A percentile compares a stretch with the other conserved stretches of the same genome.
Conservation (phyloP, 2,329 filamentous ascomycete genomes). For the Emergomyces orientalis region DNA sequence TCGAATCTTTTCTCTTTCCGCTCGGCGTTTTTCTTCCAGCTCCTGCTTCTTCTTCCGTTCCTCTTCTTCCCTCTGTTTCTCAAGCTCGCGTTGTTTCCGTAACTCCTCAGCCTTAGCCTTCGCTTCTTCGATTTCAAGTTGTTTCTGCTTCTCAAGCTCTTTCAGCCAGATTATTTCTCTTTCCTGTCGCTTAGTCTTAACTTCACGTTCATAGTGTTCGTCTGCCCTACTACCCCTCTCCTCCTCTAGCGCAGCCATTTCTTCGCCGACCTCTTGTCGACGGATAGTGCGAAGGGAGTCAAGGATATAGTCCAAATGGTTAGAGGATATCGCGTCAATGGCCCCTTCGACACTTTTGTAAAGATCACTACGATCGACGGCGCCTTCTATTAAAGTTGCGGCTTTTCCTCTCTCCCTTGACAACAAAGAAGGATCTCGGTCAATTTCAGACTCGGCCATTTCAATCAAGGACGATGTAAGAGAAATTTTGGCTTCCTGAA, state of each 20-base stretch:
- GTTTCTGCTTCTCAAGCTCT: slow-evolving; percentile 40
- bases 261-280: slow-evolving; percentile 49
- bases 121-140: slow-evolving; percentile 41
- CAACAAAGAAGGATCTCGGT: slow-evolving; percentile 51
- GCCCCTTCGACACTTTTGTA: slow-evolving; percentile 50
- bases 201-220: slow-evolving; percentile 49
- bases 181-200: slow-evolving; percentile 43
- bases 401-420: slow-evolving; percentile 54
- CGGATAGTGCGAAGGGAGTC: slow-evolving; percentile 49
- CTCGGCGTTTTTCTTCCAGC: slow-evolving; percentile 40
- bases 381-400: slow-evolving; percentile 54
- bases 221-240: slow-evolving; percentile 49
- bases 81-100: slow-evolving; percentile 34
- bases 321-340: slow-evolving; percentile 46
- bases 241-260: slow-evolving; percentile 46
- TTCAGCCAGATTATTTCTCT: slow-evolving; percentile 43
- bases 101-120: slow-evolving; percentile 36
- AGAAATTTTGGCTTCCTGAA: slow-evolving; percentile 43
- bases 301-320: slow-evolving; percentile 47
- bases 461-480: slow-evolving; percentile 46
- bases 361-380: slow-evolving; percentile 53
- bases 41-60: slow-evolving; percentile 43
- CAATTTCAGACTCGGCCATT: slow-evolving; percentile 52
- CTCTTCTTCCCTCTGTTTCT: slow-evolving; percentile 37
- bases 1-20: slow-evolving; percentile 42